A percentile compares a stretch with the other conserved stretches of the same genome.
These are phyloP conservation scores for Poterioochromonas sp. DNA, from an alignment of 352 stramenopile species.

Conservation along the genomic window DNA sequence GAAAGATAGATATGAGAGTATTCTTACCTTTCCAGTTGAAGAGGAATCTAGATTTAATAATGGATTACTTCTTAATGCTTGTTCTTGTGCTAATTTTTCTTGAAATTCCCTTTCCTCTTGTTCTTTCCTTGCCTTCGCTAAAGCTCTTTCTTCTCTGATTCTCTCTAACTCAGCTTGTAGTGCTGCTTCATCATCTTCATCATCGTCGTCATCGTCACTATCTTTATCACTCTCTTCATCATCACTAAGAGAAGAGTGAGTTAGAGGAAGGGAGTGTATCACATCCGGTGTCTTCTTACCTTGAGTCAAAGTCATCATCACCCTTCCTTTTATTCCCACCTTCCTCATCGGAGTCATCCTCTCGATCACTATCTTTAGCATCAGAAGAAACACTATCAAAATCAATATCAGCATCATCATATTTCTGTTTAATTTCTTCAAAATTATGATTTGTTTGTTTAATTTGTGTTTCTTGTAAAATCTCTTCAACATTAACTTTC, in stretches of 20 bases:
- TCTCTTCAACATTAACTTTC: background rate
- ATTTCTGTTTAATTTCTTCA: background rate
- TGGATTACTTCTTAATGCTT: slow-evolving; percentile 1
- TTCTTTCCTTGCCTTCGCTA: slow-evolving; percentile 72
- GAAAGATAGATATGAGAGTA: background rate
- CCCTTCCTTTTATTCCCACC: slow-evolving; percentile 35
- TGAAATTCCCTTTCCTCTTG: slow-evolving; percentile 53
- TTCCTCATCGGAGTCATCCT: background rate
- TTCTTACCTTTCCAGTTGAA: background rate
- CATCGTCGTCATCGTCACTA: slow-evolving; percentile 58
- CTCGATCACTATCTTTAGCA: background rate
- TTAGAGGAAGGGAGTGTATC: background rate
- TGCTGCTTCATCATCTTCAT: slow-evolving; percentile 91
- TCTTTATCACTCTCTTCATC: slow-evolving; percentile 28
- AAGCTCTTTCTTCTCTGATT: slow-evolving; percentile 90
- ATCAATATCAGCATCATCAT: slow-evolving; percentile 14
- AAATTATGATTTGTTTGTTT: background rate
- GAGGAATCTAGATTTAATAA: background rate
- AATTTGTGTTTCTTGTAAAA: background rate
- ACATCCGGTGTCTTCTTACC: background rate
- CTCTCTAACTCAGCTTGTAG: slow-evolving; percentile 94
- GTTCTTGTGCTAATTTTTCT: background rate
- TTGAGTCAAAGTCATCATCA: slow-evolving; percentile 32
- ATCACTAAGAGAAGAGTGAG: slow-evolving; percentile 9
- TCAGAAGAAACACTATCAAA: background rate